Evolutionary conservation across 1,284 basidiomycete genomes (phyloP).

Genomic region (Fomitiporia mediterranea): DNA sequence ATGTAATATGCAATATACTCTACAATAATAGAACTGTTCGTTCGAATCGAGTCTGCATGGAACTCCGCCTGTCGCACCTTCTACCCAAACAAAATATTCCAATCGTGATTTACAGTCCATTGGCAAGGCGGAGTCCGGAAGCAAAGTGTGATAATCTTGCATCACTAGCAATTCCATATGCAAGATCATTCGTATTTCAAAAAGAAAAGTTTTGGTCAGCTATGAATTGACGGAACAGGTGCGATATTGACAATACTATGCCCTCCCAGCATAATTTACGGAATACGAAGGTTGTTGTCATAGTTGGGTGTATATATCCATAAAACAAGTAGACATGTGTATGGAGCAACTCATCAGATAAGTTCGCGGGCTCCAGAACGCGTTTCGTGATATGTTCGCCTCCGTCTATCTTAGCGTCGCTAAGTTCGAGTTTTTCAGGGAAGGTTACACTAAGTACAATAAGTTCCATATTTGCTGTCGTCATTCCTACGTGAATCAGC

Average conservation of each 20-base stretch:
- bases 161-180: slow-evolving; percentile 69
- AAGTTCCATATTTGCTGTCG: slow-evolving; percentile 78
- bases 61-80: too few relatives aligned
- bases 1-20: too few relatives aligned
- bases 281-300: not conserved
- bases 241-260: not conserved
- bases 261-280: slow-evolving; percentile 64
- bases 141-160: slow-evolving; percentile 73
- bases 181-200: too few relatives aligned
- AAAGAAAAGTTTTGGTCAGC: too few relatives aligned
- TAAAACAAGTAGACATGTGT: not conserved
- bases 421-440: slow-evolving; percentile 52
- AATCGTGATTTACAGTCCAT: too few relatives aligned
- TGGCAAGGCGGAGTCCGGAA: slow-evolving; percentile 39
- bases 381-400: slow-evolving; percentile 80
- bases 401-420: slow-evolving; percentile 63
- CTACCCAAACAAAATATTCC: too few relatives aligned
- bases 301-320: too few relatives aligned
- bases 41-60: too few relatives aligned
- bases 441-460: slow-evolving; percentile 61
- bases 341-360: slow-evolving; percentile 67
- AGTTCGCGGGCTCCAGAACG: slow-evolving; percentile 62
- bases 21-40: too few relatives aligned
- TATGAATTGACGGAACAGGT: slow-evolving; percentile 10
- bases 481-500: too few relatives aligned